Percentiles rank a stretch among this genome's conserved stretches.
Evolutionary conservation across 2,329 filamentous ascomycete species (phyloP).

Genomic region (Trichoderma koningiopsis): DNA sequence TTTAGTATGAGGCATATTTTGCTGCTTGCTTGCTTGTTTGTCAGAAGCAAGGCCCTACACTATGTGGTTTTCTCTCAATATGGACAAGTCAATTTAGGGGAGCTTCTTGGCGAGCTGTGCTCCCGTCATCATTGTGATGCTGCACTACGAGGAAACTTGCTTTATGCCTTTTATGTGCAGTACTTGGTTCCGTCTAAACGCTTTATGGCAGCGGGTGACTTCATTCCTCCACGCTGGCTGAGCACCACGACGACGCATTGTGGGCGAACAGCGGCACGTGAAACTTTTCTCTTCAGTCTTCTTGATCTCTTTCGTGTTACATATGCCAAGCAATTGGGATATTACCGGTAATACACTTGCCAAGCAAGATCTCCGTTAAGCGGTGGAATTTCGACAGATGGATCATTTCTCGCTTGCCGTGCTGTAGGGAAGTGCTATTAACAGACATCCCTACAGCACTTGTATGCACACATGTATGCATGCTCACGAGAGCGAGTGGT

Average conservation of each 20-base stretch:
- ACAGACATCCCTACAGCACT: not conserved
- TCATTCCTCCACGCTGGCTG: not conserved
- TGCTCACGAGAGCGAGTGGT: slow-evolving; percentile 2
- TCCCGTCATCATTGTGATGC: slow-evolving; percentile 21
- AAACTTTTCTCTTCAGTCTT: not conserved
- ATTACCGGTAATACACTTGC: not conserved
- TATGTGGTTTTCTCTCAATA: not conserved
- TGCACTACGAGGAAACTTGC: not conserved
- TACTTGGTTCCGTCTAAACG: not conserved
- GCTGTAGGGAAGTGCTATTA: not conserved
- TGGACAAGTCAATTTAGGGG: not conserved
- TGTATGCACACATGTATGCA: not conserved
- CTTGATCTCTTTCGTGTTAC: not conserved
- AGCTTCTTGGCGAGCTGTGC: not conserved
- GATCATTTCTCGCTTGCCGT: slow-evolving; percentile 6
- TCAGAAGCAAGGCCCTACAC: not conserved
- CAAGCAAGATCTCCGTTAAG: slow-evolving; percentile 2
- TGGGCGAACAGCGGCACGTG: not conserved
- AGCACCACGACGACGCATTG: slow-evolving; percentile 2
- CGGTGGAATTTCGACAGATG: slow-evolving; percentile 3
- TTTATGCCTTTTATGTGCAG: not conserved
- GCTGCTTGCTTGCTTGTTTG: not conserved
- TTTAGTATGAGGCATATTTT: slow-evolving; percentile 25
- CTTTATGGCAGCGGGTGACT: slow-evolving; percentile 13
- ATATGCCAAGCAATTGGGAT: slow-evolving; percentile 1